Evolutionary conservation across 352 stramenopile species (phyloP), one percentile per base, ranked within the genome.

Genomic region (Elongisporangium undulatum): DNA sequence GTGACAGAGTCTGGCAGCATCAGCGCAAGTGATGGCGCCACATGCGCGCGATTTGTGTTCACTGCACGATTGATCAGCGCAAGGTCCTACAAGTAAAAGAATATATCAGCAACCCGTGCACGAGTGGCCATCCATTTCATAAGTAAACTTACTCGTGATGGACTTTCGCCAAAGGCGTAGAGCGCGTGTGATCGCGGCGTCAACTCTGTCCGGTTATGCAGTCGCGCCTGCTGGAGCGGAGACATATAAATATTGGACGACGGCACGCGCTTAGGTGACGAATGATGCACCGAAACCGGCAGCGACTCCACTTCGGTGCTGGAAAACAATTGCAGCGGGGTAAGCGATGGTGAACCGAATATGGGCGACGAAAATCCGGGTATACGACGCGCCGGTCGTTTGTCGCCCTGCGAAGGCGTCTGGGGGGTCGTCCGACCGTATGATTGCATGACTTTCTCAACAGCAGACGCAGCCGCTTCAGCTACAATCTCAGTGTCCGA

Each of bases 211-310:
- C 83, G 82, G 22, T 85, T 79, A 58, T 92, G 73, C 45, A 92
- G 68, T 17, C 83, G 76, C 10, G 84, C 74, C 59, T 93, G 87
- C 61, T 92, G 85, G 24, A 93, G 63, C 6, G 87, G 85, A 16
- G 85, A 92, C 79, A 95, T 91, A 66, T 92, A 95, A 17, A 95
- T 71, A 58, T 95, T 95, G 26, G 85, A 92, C 16, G 74, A 70
- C 26, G 78, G 67, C 58, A 95, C 79, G 20, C 87, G 87, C 62
- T 93, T 90, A 2, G 87, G 87, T 2, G 87, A 95, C 34, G 79
- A 77, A 62, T 92, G 82, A 38, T 89, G 74, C 41, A 92, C 78
- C 4, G 87, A 82, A 39, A 92, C 75, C 0, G 87, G 87, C 8
- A 94, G 71, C 17, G 80, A 81, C 74, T 93, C 78, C 29, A 93